Evolutionary conservation across 257 asterid species (phyloP).

Genomic region (Primulina eburnea): DNA sequence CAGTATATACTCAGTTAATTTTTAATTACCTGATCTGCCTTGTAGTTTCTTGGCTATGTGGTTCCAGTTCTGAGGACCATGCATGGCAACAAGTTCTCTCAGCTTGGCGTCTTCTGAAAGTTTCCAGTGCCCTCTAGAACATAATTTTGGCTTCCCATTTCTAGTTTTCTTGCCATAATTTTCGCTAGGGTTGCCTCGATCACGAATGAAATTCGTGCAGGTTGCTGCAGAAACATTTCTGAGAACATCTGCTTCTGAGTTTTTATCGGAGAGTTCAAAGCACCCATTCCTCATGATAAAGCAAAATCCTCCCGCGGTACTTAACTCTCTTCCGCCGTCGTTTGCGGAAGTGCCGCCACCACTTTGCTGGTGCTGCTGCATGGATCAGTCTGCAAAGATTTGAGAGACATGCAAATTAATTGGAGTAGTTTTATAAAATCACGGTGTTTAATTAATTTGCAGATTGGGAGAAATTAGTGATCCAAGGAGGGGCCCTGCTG

Average conservation of each 20-base stretch:
- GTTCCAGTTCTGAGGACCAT: conserved; percentile 60
- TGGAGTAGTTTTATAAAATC: no score
- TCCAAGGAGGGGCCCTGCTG: conserved; percentile 36
- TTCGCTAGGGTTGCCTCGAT: conserved; percentile 28
- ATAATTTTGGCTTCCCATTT: conserved; percentile 13
- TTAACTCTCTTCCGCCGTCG: background rate
- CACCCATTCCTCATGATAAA: background rate
- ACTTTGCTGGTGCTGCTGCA: conserved; percentile 7
- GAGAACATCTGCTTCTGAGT: background rate
- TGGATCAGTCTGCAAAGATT: conserved; percentile 8
- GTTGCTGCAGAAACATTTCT: background rate
- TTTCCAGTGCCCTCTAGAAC: conserved; percentile 56
- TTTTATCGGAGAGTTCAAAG: background rate
- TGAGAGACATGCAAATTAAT: background rate
- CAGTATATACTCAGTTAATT: conserved; percentile 34
- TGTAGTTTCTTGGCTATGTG: background rate
- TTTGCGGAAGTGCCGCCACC: conserved; percentile 11
- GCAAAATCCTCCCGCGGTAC: background rate
- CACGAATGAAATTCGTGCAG: background rate
- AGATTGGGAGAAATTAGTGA: conserved; percentile 4
- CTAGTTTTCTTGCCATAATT: conserved; percentile 6
- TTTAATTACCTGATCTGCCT: conserved; percentile 27
- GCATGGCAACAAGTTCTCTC: conserved; percentile 40
- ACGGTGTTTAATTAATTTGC: background rate
- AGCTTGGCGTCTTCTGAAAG: conserved; percentile 60